Evolutionary conservation across 352 stramenopile species (phyloP), one percentile per base, ranked within the genome.

Genomic region (Plasmopara halstedii): DNA sequence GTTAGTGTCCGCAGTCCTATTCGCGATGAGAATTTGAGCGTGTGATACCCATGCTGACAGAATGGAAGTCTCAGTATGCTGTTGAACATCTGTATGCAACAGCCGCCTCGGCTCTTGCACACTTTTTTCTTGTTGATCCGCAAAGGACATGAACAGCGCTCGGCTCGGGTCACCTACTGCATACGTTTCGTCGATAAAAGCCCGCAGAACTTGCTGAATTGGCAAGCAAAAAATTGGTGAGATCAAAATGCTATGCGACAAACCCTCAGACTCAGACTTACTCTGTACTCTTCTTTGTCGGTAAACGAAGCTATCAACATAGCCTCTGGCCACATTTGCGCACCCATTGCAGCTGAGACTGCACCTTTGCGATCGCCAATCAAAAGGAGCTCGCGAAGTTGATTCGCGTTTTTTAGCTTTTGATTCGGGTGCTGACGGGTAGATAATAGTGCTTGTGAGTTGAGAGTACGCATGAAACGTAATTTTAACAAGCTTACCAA

Each of bases 281-380:
- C 72, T 59, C 78, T 88, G 64, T 92, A 94, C 49, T 88, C 73
- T 32, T 90, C 80, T 20, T 87, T 88, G 52, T 85, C 79, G 0
- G 79, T 88, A 53, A 88, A 89, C 6, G 78, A 90, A 21, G 73
- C 80, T 34, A 94, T 86, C 2, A 94, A 61, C 67, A 94, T 90
- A 2, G 83, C 83, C 57, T 94, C 78, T 0, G 83, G 73, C 83
- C 83, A 94, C 74, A 94, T 85, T 27, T 92, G 73, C 9, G 77
- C 70, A 21, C 68, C 56, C 26, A 88, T 85, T n/a, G 83, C 78
- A n/a, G 73, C 49, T 42, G 84, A 79, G 20, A 92, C 72, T 2
- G 83, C 78, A 6, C 54, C 68, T 58, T 86, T 87, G 4, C 83
- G 74, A 35, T 94, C 80, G 21, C 83, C 83, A 32, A 80, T 56